Conservation (phyloP, 495 filamentous ascomycete species). For the Bryoglossum gracile region DNA sequence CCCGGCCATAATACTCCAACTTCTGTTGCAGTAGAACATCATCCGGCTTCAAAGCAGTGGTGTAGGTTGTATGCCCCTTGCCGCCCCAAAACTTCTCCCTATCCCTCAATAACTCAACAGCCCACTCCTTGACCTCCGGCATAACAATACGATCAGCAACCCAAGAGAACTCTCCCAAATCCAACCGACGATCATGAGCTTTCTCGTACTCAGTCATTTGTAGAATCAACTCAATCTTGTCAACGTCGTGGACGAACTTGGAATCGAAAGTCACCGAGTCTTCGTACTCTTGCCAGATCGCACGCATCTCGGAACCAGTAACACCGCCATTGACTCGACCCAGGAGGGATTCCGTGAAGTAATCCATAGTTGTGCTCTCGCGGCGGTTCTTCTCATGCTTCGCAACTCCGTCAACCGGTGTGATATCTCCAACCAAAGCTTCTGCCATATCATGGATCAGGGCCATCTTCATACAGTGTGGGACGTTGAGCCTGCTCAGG, state of each 20-base stretch:
- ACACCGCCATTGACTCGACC: constrained; percentile 63
- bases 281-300: constrained; percentile 91
- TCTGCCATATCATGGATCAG: constrained; percentile 98
- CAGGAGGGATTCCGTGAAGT: constrained; percentile 63
- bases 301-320: constrained; percentile 60
- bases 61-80: constrained; percentile 12
- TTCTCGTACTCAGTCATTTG: constrained; percentile 98
- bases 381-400: constrained; percentile 78
- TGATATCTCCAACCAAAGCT: constrained; percentile 89
- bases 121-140: constrained; percentile 75
- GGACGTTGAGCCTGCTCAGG: constrained; percentile 59
- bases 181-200: constrained; percentile 41
- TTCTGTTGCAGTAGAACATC: constrained; percentile 8
- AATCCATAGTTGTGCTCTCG: constrained; percentile 85
- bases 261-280: constrained; percentile 73
- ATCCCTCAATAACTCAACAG: constrained; percentile 66
- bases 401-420: constrained; percentile 67
- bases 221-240: constrained; percentile 88
- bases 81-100: constrained; percentile 61
- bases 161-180: constrained; percentile 76
- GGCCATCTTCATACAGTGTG: constrained; percentile 85
- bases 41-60: not conserved
- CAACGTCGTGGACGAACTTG: constrained; percentile 89
- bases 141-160: constrained; percentile 67
- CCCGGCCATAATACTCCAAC: constrained; percentile 16